Evolutionary conservation across 345 rosid species (phyloP).

Genomic region (Isatis tinctoria): DNA sequence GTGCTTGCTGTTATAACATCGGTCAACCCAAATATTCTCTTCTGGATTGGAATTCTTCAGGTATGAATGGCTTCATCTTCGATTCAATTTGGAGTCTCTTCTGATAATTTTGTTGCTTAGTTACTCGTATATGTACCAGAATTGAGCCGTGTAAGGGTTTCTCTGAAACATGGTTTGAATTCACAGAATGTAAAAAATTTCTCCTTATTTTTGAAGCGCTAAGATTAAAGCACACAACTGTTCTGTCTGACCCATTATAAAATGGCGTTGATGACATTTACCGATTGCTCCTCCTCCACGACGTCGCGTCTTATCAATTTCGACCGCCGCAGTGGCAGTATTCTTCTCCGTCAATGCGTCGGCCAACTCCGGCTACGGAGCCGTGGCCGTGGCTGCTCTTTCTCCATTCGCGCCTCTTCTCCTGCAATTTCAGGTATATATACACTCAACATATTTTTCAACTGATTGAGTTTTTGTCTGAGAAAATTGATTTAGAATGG

Average conservation of each 20-base stretch:
- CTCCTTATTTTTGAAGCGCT: too few relatives aligned
- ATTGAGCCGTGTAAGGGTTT: too few relatives aligned
- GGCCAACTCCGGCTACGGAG: conserved; percentile 28
- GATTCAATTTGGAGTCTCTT: not conserved
- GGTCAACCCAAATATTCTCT: not conserved
- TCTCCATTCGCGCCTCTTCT: conserved; percentile 27
- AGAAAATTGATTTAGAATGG: not conserved
- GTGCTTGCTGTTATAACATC: not conserved
- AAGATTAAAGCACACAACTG: not conserved
- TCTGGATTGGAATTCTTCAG: not conserved
- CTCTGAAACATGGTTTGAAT: too few relatives aligned
- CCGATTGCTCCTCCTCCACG: conserved; percentile 46
- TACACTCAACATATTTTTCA: not conserved
- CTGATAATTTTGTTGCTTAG: not conserved
- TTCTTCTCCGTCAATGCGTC: conserved; percentile 27
- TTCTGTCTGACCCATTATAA: not conserved
- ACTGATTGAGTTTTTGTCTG: not conserved
- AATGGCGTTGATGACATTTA: too few relatives aligned
- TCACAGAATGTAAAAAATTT: too few relatives aligned
- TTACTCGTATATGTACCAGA: not conserved
- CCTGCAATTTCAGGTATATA: not conserved
- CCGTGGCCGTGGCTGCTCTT: conserved; percentile 11
- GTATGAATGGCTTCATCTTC: not conserved
- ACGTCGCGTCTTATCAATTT: conserved; percentile 39
- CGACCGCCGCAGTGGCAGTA: conserved; percentile 6